Base-by-base conservation (phyloP, 2,329 filamentous ascomycete species). In the Chaetomium sp. region DNA sequence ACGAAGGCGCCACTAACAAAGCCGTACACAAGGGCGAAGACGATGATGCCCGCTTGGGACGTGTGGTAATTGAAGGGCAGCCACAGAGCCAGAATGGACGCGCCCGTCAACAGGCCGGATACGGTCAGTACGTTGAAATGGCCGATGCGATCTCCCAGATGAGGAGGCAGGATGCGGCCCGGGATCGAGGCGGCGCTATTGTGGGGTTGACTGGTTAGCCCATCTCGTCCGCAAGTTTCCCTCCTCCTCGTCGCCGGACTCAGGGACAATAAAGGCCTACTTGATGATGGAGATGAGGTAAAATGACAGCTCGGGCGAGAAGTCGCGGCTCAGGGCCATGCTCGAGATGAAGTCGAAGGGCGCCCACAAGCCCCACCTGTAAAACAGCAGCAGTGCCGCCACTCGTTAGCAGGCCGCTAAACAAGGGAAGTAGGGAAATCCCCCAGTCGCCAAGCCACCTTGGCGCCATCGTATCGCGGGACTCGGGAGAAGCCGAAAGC, bases 281-380 rank as follows among this genome's bases (percentile, higher is more conserved):
- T 46, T 46, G 44, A 46, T 46, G 27, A 46, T 46, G 11, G 44
- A 46, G 10, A 46, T 46, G 5, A 46, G 44, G 32, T 46, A 46
- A 27, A 46, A 12, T 33, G 44, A 27, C 44, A 46, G 44, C 6
- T 9, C 44, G 27, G 44, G 44, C 27, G 44, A 32, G 9, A 46
- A 46, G 32, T 35, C 44, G 1, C 27, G 44, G 44, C 44, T 46
- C 10, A 46, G 44, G 10, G 44, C 44, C 44, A 46, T 46, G 44
- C 44, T 46, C 32, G 44, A 46, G 44, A 46, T 35, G 44, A 46
- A 46, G 44, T 46, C 32, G 44, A 46, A 46, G 44, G 44, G 44
- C 44, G 44, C 44, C 44, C 44, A 46, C 44, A 46, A 34, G 12
- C 44, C 44, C 44, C 44, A 46, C 42, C 42, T 45, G 42, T 45